These are phyloP conservation scores for Closterium sp. DNA, from an alignment of 139 green algal genomes.

Conservation along the genomic window DNA sequence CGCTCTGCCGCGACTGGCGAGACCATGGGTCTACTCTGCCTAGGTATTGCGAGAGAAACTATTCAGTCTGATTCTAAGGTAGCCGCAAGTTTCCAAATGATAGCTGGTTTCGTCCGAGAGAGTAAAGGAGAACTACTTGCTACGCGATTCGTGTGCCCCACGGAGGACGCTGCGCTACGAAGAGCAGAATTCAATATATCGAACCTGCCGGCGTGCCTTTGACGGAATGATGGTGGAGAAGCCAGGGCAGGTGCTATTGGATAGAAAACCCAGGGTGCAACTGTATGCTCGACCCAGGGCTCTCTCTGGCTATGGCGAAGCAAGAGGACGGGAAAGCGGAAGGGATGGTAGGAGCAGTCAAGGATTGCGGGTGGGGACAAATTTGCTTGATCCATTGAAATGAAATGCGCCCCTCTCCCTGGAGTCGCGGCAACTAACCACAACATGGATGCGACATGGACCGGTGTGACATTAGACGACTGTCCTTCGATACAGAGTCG, in stretches of 20 bases:
- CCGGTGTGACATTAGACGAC: neutral
- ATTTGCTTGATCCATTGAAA: neutral
- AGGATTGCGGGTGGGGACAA: neutral
- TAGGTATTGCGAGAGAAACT: neutral
- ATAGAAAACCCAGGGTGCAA: neutral
- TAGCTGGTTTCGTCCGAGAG: neutral
- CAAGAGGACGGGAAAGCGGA: neutral
- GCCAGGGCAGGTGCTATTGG: neutral
- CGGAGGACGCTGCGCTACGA: too few relatives aligned
- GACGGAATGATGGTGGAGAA: neutral
- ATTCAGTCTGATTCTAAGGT: neutral
- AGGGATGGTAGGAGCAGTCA: neutral
- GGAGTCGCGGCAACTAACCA: neutral
- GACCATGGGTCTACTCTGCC: neutral
- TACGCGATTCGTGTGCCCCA: neutral
- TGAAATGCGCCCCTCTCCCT: neutral
- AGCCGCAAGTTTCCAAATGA: too few relatives aligned
- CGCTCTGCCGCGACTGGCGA: neutral
- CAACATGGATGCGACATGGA: neutral
- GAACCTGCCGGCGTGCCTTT: neutral
- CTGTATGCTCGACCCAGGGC: neutral
- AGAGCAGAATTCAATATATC: too few relatives aligned
- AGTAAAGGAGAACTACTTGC: neutral
- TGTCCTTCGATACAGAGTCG: neutral
- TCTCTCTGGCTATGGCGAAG: too few relatives aligned